Evolutionary conservation across 495 filamentous ascomycete genomes (phyloP), one percentile per base, ranked within the genome.

Genomic region (Elasticomyces elasticus): DNA sequence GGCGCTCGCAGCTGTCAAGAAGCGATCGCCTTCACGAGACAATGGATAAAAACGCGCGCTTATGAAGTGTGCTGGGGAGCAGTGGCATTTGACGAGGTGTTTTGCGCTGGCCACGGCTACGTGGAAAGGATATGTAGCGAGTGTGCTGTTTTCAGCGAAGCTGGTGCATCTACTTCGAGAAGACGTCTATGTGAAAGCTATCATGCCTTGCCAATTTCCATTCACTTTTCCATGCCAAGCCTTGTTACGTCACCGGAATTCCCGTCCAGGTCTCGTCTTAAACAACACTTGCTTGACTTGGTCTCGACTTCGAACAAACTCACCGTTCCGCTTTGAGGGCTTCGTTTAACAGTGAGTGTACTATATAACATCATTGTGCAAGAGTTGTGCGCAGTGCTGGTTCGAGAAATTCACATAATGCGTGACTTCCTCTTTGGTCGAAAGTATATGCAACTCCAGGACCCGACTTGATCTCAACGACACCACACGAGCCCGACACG

Each of bases 21-120:
- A 45, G 5, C 10, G 25, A 40, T 40, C 35, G 35, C 35, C 15
- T 40, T 40, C 35, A 45, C 19, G 42, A 45, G 42, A 26, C 5
- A 13, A 30, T 40, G 28, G 20, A 23, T 23, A 40, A 19, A 31
- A 13, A 33, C 9, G 51, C 25, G 51, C 41, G n/a, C n/a, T n/a
- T 20, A 46, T 27, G 46, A 49, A 28, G 25, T 30, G 46, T 15
- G 28, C 11, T 22, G 20, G 41, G 31, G 46, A 22, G 11, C 12
- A 52, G 30, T 12, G 23, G 38, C 42, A 46, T 45, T 15, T 19
- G 41, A 37, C 17, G 20, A 43, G 19, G 38, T 38, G 11, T 5
- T 15, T 27, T 31, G 49, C 33, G 38, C 27, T 49, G 52, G 52
- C 52, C 33, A 47, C 26, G 52, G 35, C 27, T 27, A 31, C 27